Evolutionary conservation across 768 basidiomycete species (phyloP), one percentile per base, ranked within the genome.

Genomic region (Galerina sulciceps): DNA sequence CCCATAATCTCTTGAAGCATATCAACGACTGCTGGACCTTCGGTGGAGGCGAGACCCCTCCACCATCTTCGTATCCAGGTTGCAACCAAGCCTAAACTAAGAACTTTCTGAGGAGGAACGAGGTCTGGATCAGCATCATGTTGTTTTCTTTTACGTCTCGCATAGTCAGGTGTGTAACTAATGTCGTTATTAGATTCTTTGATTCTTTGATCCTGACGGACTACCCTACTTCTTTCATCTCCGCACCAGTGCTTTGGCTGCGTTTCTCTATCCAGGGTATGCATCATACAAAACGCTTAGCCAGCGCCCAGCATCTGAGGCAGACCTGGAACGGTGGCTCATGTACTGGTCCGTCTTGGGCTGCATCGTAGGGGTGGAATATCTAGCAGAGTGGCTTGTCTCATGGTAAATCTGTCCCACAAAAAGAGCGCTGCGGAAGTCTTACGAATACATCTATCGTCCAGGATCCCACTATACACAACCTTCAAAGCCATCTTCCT

Each of bases 311-410:
- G 91, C 91, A 1, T 89, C 88, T 0, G 91, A 93, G 66, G 84
- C 81, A 50, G 93, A 94, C 44, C 79, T 96, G 9, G 96, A 97
- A 71, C 80, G 94, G 74, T 97, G 96, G 94, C 81, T 98, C 53
- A 96, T 94, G 92, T 98, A 97, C 67, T 98, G 96, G 95, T 88
- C 87, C n/a, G 90, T 92, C 0, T 81, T 93, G 2, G 90, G 91
- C 2, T 90, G 89, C 68, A 85, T 94, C 66, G 83, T 94, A 14
- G 88, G 85, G 4, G 75, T 92, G 5, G 95, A 97, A 73, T 90
- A 90, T 67, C 78, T 91, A 23, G 89, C 88, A 9, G 94, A 95
- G 67, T 96, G 94, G 93, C 73, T 89, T 14, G 76, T 96, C 31
- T 91, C 87, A 60, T 95, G 94, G 95, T 93, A 65, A 66, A 89